Conservation (phyloP, 73 alveolate genomes). For the Paraurostyla sp. region DNA sequence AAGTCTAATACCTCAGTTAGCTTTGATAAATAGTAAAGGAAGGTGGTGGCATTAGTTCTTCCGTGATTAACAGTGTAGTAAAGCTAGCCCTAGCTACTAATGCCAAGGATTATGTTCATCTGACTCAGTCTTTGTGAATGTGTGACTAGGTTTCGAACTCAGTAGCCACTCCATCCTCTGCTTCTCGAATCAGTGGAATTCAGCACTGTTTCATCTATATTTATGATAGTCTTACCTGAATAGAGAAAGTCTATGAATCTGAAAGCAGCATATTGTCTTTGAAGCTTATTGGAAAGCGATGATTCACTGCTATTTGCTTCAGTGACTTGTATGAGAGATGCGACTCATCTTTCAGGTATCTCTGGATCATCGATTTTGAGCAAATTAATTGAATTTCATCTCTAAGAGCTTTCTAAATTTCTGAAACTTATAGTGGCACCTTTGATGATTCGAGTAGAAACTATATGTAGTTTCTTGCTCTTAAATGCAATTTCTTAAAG, state of each 20-base stretch:
- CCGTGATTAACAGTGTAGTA: background rate
- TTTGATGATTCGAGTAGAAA: background rate
- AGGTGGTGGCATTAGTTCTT: background rate
- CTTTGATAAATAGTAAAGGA: no score
- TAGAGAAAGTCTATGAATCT: background rate
- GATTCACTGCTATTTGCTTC: background rate
- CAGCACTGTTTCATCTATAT: no score
- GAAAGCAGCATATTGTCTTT: conserved; percentile 37
- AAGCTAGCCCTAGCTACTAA: background rate
- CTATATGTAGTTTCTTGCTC: background rate
- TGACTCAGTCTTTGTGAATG: background rate
- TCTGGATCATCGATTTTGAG: background rate
- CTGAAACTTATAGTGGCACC: background rate
- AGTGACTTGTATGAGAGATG: background rate
- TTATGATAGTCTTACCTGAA: background rate
- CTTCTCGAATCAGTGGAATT: background rate
- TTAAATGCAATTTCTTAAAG: background rate
- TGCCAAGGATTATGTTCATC: background rate
- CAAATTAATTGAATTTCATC: background rate
- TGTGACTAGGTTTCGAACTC: no score
- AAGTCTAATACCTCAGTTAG: no score
- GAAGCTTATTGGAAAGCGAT: background rate
- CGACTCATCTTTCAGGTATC: background rate
- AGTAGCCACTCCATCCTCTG: background rate
- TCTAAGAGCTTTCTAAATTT: background rate